These are phyloP conservation scores for Psilocybe cubensis DNA, from an alignment of 768 basidiomycete species.

Conservation along the genomic window DNA sequence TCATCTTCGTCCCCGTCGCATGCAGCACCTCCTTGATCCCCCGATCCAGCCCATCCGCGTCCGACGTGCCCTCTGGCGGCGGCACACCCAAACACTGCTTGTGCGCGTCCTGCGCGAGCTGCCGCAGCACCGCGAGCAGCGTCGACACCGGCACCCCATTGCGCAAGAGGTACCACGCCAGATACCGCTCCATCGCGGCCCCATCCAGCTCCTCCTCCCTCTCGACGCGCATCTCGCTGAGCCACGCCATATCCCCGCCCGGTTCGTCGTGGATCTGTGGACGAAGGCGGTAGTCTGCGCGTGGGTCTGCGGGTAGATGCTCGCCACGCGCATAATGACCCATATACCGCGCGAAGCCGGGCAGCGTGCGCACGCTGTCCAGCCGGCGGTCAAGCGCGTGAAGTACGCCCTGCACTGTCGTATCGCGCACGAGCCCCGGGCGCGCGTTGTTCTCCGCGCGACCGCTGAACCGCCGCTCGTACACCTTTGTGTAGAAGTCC, in stretches of 20 bases:
- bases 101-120: slow-evolving; percentile 66
- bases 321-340: slow-evolving; percentile 62
- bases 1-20: slow-evolving; percentile 82
- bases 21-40: slow-evolving; percentile 87
- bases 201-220: too few relatives aligned
- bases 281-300: too few relatives aligned
- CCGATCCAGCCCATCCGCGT: slow-evolving; percentile 39
- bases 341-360: slow-evolving; percentile 47
- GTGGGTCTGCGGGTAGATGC: too few relatives aligned
- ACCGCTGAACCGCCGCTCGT: slow-evolving; percentile 76
- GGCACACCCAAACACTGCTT: slow-evolving; percentile 52
- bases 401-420: slow-evolving; percentile 66
- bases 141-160: slow-evolving; percentile 74
- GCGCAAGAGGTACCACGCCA: slow-evolving; percentile 75
- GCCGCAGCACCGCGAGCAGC: slow-evolving; percentile 61
- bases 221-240: too few relatives aligned
- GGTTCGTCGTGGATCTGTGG: too few relatives aligned
- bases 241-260: too few relatives aligned
- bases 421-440: slow-evolving; percentile 72
- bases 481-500: slow-evolving; percentile 79
- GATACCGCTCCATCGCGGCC: slow-evolving; percentile 31
- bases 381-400: slow-evolving; percentile 65
- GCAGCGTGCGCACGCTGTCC: slow-evolving; percentile 43
- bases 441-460: slow-evolving; percentile 65
- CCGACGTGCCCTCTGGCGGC: slow-evolving; percentile 54